Percentiles rank a stretch among this genome's conserved stretches.
Evolutionary conservation across 2,329 filamentous ascomycete genomes (phyloP).

Genomic region (Phialophora expanda): DNA sequence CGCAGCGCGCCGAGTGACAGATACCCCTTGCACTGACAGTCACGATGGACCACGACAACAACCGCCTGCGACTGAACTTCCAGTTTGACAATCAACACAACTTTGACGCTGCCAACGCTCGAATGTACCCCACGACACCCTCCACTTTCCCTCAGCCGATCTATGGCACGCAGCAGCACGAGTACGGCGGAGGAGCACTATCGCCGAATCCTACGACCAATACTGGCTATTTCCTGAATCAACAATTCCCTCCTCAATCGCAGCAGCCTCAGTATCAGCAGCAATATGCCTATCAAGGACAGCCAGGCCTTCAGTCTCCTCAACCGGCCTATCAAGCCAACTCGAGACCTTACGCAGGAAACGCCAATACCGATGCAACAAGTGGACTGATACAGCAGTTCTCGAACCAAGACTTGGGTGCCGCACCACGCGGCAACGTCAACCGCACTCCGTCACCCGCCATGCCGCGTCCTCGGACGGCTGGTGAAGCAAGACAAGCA

Average conservation of each 20-base stretch:
- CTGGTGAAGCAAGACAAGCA: conserved; percentile 69
- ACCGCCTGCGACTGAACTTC: conserved; percentile 55
- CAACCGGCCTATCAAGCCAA: conserved; percentile 60
- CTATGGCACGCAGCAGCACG: conserved; percentile 65
- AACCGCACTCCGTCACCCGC: conserved; percentile 69
- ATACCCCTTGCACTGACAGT: not conserved
- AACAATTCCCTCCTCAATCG: conserved; percentile 60
- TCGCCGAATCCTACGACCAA: conserved; percentile 48
- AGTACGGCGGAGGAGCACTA: conserved; percentile 60
- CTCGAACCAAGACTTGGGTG: conserved; percentile 90
- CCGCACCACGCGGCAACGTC: conserved; percentile 72
- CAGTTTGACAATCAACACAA: conserved; percentile 68
- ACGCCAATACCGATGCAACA: conserved; percentile 76
- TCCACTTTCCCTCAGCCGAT: conserved; percentile 96
- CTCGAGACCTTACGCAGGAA: conserved; percentile 46
- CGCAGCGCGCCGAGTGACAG: not conserved
- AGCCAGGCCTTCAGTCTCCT: conserved; percentile 62
- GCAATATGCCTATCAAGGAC: conserved; percentile 57
- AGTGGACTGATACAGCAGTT: conserved; percentile 94
- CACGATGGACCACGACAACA: conserved; percentile 64
- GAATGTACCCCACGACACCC: conserved; percentile 83
- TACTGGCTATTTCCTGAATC: conserved; percentile 67
- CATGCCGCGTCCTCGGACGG: conserved; percentile 75
- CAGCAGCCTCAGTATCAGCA: conserved; percentile 60
- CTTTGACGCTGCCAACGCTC: conserved; percentile 64